Evolutionary conservation across 2,329 filamentous ascomycete genomes (phyloP).

Genomic region (Venturia pyrina): DNA sequence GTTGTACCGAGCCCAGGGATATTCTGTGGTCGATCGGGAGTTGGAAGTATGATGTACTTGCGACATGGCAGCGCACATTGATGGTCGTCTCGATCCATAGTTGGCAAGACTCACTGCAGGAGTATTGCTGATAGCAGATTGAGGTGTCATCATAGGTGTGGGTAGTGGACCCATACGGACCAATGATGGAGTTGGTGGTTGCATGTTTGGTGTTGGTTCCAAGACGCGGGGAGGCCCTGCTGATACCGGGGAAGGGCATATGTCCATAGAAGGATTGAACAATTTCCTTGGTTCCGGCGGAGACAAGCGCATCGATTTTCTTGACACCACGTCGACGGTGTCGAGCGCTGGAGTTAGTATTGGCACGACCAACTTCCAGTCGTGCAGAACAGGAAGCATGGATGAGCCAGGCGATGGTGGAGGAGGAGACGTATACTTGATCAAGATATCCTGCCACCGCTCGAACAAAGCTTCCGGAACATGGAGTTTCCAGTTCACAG

Average conservation of each 20-base stretch:
- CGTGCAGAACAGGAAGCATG: constrained; percentile 31
- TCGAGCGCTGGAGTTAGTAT: constrained; percentile 48
- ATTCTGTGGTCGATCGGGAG: constrained; percentile 34
- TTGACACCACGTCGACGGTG: constrained; percentile 30
- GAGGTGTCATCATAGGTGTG: constrained; percentile 53
- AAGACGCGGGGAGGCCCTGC: constrained; percentile 36
- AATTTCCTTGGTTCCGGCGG: neutral
- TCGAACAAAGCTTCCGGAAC: constrained; percentile 83
- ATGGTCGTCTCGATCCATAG: constrained; percentile 40
- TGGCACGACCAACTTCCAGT: constrained; percentile 43
- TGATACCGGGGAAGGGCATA: constrained; percentile 17
- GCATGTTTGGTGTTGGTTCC: constrained; percentile 41
- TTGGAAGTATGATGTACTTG: constrained; percentile 45
- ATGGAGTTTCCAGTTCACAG: constrained; percentile 90
- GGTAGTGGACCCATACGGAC: constrained; percentile 46
- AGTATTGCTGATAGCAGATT: constrained; percentile 42
- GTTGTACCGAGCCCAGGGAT: constrained; percentile 15
- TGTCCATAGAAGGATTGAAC: neutral
- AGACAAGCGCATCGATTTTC: constrained; percentile 14
- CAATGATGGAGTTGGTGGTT: constrained; percentile 44
- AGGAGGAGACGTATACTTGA: constrained; percentile 58
- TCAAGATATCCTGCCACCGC: constrained; percentile 85
- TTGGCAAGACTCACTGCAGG: constrained; percentile 50
- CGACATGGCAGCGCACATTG: constrained; percentile 50
- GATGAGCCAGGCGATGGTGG: constrained; percentile 22